A percentile compares a stretch with the other conserved stretches of the same genome.
phyloP scores from a whole-genome alignment of 768 basidiomycete species.

The Hygrophoropsis aurantiaca region DNA sequence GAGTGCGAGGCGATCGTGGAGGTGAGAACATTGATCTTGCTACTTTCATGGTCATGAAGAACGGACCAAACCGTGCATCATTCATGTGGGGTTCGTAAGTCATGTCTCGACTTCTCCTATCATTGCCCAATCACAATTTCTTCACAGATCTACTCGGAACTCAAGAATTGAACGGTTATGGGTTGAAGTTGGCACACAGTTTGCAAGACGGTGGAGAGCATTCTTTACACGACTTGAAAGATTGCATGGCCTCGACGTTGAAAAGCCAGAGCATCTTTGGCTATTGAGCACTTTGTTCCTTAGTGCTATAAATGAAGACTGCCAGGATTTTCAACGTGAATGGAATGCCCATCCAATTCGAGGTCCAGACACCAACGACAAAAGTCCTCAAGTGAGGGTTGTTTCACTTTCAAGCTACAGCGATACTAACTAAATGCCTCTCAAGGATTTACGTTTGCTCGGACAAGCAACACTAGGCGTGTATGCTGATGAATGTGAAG shows the following conservation, averaged over 20 bases:
- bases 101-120: no score
- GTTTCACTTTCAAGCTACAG: no score
- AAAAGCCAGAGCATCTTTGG: slow-evolving; percentile 39
- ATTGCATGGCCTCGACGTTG: slow-evolving; percentile 31
- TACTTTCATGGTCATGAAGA: slow-evolving; percentile 23
- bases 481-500: slow-evolving; percentile 13
- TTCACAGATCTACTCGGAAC: slow-evolving; percentile 36
- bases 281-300: slow-evolving; percentile 44
- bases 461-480: slow-evolving; percentile 9
- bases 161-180: slow-evolving; percentile 44
- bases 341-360: slow-evolving; percentile 44
- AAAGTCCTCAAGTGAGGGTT: slow-evolving; percentile 17
- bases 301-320: slow-evolving; percentile 35
- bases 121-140: not conserved
- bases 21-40: slow-evolving; percentile 29
- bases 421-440: no score
- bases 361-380: slow-evolving; percentile 18
- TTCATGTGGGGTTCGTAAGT: slow-evolving; percentile 30
- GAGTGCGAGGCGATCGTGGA: slow-evolving; percentile 25
- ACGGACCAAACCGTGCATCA: slow-evolving; percentile 18
- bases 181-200: slow-evolving; percentile 42
- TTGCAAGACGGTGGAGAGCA: slow-evolving; percentile 39
- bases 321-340: slow-evolving; percentile 26
- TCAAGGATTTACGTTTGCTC: slow-evolving; percentile 12
- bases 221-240: slow-evolving; percentile 40